phyloP scores from a whole-genome alignment of 805 yeast genomes.

The Pichia rugopelliculosa region DNA sequence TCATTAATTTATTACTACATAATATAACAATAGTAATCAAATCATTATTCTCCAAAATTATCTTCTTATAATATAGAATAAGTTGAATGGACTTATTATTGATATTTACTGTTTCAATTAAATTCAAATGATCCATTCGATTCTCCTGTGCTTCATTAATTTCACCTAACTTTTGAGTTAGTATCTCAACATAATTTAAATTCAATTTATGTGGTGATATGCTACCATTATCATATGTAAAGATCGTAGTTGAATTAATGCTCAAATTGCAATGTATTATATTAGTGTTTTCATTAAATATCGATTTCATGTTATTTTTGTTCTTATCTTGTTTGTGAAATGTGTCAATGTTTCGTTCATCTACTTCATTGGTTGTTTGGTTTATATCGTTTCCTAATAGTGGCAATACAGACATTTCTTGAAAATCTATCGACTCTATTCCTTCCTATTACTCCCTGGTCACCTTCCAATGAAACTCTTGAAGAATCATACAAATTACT shows the following conservation, averaged over 20 bases:
- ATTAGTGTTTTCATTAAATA: slow-evolving; percentile 10
- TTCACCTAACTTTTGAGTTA: slow-evolving; percentile 46
- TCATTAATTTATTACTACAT: slow-evolving; percentile 37
- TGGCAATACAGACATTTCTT: slow-evolving; percentile 2
- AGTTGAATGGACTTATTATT: slow-evolving; percentile 20
- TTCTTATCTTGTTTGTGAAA: neutral
- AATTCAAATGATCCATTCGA: slow-evolving; percentile 22
- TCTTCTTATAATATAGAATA: slow-evolving; percentile 43
- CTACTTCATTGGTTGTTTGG: neutral
- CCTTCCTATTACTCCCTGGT: no score
- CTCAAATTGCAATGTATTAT: slow-evolving; percentile 26
- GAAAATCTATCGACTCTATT: neutral
- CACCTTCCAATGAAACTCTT: no score
- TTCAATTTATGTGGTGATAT: slow-evolving; percentile 33
- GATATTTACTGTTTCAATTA: slow-evolving; percentile 17
- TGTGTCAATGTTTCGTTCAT: neutral
- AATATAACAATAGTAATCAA: slow-evolving; percentile 45
- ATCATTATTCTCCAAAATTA: slow-evolving; percentile 36
- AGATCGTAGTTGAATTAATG: slow-evolving; percentile 50
- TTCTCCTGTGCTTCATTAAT: slow-evolving; percentile 40
- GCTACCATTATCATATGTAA: slow-evolving; percentile 45
- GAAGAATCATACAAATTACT: no score
- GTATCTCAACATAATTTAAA: slow-evolving; percentile 45
- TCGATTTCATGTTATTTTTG: neutral
- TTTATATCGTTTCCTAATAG: neutral